These are phyloP conservation scores for Strigomonas galati DNA, from an alignment of 208 protist genomes.

Conservation along the genomic window DNA sequence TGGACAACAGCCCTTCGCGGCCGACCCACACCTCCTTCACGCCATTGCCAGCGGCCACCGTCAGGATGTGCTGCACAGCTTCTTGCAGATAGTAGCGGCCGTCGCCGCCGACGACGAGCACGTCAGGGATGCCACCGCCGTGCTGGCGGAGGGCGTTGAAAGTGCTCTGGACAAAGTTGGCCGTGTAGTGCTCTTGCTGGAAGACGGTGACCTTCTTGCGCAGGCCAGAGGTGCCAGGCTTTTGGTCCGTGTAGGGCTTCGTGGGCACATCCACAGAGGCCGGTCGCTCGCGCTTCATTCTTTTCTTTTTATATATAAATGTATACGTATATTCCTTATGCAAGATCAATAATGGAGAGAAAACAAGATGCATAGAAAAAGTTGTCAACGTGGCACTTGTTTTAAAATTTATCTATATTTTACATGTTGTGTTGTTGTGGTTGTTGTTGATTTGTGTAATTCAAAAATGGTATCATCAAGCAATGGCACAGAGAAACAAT, in stretches of 20 bases:
- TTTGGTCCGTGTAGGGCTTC: conserved; percentile 85
- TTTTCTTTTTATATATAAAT: not conserved
- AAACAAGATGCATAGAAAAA: too few relatives aligned
- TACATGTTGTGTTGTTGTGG: too few relatives aligned
- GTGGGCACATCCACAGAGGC: conserved; percentile 28
- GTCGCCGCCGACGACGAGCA: conserved; percentile 96
- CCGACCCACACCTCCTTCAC: conserved; percentile 88
- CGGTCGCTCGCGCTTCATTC: not conserved
- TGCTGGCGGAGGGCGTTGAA: conserved; percentile 88
- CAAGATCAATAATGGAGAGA: too few relatives aligned
- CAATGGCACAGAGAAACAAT: too few relatives aligned
- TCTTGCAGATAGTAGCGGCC: conserved; percentile 93
- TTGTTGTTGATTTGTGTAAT: too few relatives aligned
- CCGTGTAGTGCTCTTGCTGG: conserved; percentile 90
- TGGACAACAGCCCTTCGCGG: conserved; percentile 93
- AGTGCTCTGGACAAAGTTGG: conserved; percentile 97
- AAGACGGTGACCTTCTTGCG: conserved; percentile 95
- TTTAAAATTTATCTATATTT: too few relatives aligned
- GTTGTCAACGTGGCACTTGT: too few relatives aligned
- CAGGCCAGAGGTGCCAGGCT: conserved; percentile 95
- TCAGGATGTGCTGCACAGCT: conserved; percentile 94
- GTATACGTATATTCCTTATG: too few relatives aligned
- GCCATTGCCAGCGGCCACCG: conserved; percentile 93
- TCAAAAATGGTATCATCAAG: too few relatives aligned
- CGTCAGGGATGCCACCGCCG: conserved; percentile 36